These are phyloP conservation scores for Scleroderma bovista DNA, from an alignment of 768 basidiomycete genomes.

Conservation along the genomic window DNA sequence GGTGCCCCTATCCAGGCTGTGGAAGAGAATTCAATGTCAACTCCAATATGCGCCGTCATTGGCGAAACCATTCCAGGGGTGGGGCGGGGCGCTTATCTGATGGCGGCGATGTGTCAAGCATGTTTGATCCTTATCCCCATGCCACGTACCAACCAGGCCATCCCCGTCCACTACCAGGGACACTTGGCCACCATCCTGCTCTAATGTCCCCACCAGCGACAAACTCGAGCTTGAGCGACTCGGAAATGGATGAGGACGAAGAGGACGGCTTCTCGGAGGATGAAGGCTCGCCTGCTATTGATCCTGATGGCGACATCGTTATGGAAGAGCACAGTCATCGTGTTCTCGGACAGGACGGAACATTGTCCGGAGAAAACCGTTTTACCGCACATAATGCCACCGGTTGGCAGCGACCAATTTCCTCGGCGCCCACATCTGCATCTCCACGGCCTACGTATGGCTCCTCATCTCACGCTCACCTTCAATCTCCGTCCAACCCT, in stretches of 20 bases:
- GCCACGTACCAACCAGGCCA: neutral
- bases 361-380: neutral
- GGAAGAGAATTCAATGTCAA: slow-evolving; percentile 79
- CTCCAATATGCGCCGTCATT: slow-evolving; percentile 80
- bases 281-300: slow-evolving; percentile 2
- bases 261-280: slow-evolving; percentile 25
- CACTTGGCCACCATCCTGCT: slow-evolving; percentile 3
- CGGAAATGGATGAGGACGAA: neutral
- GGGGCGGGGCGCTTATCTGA: slow-evolving; percentile 14
- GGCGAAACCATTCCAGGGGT: slow-evolving; percentile 52
- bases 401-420: slow-evolving; percentile 3
- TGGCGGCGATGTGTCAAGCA: slow-evolving; percentile 11
- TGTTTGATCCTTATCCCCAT: slow-evolving; percentile 11
- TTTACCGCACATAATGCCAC: neutral
- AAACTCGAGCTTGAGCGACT: slow-evolving; percentile 23
- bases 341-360: neutral
- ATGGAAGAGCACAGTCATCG: neutral
- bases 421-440: neutral
- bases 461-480: neutral
- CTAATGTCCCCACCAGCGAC: slow-evolving; percentile 28
- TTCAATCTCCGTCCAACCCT: neutral
- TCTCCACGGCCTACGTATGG: neutral
- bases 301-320: neutral
- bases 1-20: slow-evolving; percentile 69
- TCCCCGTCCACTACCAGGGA: neutral